A percentile compares a stretch with the other conserved stretches of the same genome.
These are phyloP conservation scores for Nitzschia putrida DNA, from an alignment of 108 stramenopile species.

Conservation along the genomic window DNA sequence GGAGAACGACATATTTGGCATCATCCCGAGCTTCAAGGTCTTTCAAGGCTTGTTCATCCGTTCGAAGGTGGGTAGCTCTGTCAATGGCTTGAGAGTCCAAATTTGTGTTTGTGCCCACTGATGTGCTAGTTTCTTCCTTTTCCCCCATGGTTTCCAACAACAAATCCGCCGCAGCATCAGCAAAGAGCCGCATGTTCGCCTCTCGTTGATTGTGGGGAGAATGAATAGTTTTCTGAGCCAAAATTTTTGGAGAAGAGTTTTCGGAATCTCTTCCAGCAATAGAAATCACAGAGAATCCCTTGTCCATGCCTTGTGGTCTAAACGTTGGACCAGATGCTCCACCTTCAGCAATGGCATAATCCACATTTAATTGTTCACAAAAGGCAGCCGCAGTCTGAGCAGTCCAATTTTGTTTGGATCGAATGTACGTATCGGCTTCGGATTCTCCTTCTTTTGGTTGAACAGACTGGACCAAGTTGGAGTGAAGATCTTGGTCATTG, in stretches of 20 bases:
- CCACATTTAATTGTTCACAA: conserved; percentile 54
- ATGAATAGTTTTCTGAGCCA: conserved; percentile 58
- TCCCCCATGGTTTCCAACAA: conserved; percentile 44
- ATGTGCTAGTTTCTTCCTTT: background rate
- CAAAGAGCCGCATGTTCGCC: conserved; percentile 78
- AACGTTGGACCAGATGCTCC: conserved; percentile 86
- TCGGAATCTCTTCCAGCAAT: conserved; percentile 51
- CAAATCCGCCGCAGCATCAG: conserved; percentile 72
- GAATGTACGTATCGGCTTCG: conserved; percentile 59
- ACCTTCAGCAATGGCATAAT: conserved; percentile 75
- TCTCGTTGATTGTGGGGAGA: conserved; percentile 63
- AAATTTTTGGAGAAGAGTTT: conserved; percentile 37
- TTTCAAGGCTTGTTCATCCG: conserved; percentile 37
- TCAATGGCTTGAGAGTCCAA: conserved; percentile 35
- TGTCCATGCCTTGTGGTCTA: conserved; percentile 59
- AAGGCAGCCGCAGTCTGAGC: conserved; percentile 56
- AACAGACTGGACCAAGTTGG: conserved; percentile 17
- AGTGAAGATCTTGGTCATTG: conserved; percentile 55
- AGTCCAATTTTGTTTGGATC: conserved; percentile 72
- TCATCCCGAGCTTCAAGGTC: conserved; percentile 42
- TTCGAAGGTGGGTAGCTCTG: conserved; percentile 59
- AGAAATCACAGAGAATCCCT: conserved; percentile 71
- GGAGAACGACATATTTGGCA: conserved; percentile 62
- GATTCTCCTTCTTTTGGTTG: conserved; percentile 13
- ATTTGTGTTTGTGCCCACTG: background rate